Conservation (phyloP, 1,139 yeast genomes). For the Yamadazyma siamensis region DNA sequence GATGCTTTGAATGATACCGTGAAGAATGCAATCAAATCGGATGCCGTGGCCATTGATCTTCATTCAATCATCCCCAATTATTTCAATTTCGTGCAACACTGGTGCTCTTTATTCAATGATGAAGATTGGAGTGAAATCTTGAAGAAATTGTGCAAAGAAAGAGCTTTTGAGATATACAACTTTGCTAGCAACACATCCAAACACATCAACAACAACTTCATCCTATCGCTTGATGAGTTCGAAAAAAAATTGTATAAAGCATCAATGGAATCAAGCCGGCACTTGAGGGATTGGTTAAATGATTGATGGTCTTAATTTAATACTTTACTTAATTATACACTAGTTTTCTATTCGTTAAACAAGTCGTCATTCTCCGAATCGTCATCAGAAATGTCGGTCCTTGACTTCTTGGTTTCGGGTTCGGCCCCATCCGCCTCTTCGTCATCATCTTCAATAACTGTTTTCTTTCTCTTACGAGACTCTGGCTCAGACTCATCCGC, state of each 20-base stretch:
- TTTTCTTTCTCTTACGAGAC: slow-evolving; percentile 16
- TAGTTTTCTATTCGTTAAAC: slow-evolving; percentile 9
- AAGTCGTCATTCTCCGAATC: slow-evolving; percentile 26
- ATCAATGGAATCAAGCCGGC: slow-evolving; percentile 61
- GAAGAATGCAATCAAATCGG: slow-evolving; percentile 78
- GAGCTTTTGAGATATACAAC: slow-evolving; percentile 72
- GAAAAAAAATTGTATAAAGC: slow-evolving; percentile 59
- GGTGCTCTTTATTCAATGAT: slow-evolving; percentile 71
- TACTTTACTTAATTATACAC: neutral
- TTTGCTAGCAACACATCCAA: slow-evolving; percentile 57
- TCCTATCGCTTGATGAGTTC: slow-evolving; percentile 69
- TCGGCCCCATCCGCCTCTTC: slow-evolving; percentile 16
- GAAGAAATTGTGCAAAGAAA: slow-evolving; percentile 52
- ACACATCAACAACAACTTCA: slow-evolving; percentile 46
- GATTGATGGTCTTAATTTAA: slow-evolving; percentile 2
- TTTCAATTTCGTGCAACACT: slow-evolving; percentile 65
- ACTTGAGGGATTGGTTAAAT: slow-evolving; percentile 58
- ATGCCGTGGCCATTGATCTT: slow-evolving; percentile 63
- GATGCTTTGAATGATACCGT: slow-evolving; percentile 62
- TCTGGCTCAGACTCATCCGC: slow-evolving; percentile 16
- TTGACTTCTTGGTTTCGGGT: slow-evolving; percentile 12
- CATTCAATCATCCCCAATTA: slow-evolving; percentile 66
- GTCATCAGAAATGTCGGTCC: slow-evolving; percentile 50
- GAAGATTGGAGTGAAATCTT: slow-evolving; percentile 56
- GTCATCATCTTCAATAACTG: slow-evolving; percentile 22